These are phyloP conservation scores for Hippophae rhamnoides DNA, from an alignment of 306 rosid genomes.

Conservation along the genomic window DNA sequence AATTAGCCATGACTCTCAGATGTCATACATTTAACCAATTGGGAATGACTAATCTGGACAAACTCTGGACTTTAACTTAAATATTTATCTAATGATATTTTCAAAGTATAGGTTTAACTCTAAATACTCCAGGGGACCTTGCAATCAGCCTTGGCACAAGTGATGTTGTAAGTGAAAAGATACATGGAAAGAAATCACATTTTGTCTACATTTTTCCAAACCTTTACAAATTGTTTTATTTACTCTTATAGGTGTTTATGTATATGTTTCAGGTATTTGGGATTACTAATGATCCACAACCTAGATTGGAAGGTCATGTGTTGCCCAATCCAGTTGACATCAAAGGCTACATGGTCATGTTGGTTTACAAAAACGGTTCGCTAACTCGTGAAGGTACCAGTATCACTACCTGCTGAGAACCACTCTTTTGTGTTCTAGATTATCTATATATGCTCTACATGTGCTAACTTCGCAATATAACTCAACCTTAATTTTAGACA, in stretches of 20 bases:
- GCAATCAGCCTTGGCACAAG: constrained; percentile 97
- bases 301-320: constrained; percentile 87
- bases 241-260: constrained; percentile 14
- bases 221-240: constrained; percentile 3
- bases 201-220: background rate
- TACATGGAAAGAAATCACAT: background rate
- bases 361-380: constrained; percentile 92
- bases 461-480: constrained; percentile 13
- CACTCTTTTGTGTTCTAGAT: constrained; percentile 3
- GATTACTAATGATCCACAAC: constrained; percentile 75
- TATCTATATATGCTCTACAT: background rate
- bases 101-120: constrained; percentile 71
- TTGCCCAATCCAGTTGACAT: constrained; percentile 90
- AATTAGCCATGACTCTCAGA: too few species aligned
- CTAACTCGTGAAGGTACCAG: constrained; percentile 88
- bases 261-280: constrained; percentile 56
- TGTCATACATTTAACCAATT: too few species aligned
- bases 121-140: constrained; percentile 85
- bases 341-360: constrained; percentile 87
- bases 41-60: too few species aligned
- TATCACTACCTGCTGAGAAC: constrained; percentile 11
- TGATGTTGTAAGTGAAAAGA: constrained; percentile 66
- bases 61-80: background rate
- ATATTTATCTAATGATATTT: constrained; percentile 8
- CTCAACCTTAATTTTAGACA: constrained; percentile 35